Conservation (phyloP, 306 rosid genomes). For the Ormosia semicastrata region DNA sequence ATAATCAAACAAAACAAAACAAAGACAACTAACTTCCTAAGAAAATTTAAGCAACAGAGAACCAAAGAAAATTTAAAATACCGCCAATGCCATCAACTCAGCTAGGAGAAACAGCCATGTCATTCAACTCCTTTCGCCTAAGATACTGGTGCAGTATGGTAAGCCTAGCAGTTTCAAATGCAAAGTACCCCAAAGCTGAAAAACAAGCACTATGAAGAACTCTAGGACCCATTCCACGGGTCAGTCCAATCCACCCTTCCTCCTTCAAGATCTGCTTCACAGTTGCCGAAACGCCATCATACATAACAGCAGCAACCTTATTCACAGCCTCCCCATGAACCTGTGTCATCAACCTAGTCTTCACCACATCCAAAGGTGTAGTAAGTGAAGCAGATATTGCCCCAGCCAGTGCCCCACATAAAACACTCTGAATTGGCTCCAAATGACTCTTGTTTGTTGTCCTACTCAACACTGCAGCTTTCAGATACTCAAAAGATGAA, state of each 20-base stretch:
- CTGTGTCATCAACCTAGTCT: conserved; percentile 94
- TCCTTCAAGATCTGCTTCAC: conserved; percentile 67
- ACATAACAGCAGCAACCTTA: conserved; percentile 56
- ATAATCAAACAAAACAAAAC: not conserved
- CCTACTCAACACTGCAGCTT: conserved; percentile 55
- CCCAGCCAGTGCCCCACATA: conserved; percentile 89
- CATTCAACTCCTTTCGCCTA: conserved; percentile 46
- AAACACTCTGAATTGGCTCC: conserved; percentile 80
- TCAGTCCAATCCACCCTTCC: conserved; percentile 84
- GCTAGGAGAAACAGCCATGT: conserved; percentile 30
- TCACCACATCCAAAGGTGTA: conserved; percentile 89
- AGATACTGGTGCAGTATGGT: conserved; percentile 57
- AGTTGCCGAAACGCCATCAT: conserved; percentile 57
- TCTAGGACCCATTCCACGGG: conserved; percentile 90
- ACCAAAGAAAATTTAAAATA: not conserved
- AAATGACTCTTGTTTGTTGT: conserved; percentile 40
- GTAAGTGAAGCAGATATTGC: conserved; percentile 87
- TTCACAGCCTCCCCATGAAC: conserved; percentile 50
- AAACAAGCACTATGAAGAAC: conserved; percentile 91
- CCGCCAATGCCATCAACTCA: conserved; percentile 33
- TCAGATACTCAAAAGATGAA: conserved; percentile 84
- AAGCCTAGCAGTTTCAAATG: conserved; percentile 93
- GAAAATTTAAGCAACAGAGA: not conserved
- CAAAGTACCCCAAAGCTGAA: conserved; percentile 87
- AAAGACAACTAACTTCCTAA: not conserved